Evolutionary conservation across 345 rosid genomes (phyloP).

Genomic region (Pugionium cornutum): DNA sequence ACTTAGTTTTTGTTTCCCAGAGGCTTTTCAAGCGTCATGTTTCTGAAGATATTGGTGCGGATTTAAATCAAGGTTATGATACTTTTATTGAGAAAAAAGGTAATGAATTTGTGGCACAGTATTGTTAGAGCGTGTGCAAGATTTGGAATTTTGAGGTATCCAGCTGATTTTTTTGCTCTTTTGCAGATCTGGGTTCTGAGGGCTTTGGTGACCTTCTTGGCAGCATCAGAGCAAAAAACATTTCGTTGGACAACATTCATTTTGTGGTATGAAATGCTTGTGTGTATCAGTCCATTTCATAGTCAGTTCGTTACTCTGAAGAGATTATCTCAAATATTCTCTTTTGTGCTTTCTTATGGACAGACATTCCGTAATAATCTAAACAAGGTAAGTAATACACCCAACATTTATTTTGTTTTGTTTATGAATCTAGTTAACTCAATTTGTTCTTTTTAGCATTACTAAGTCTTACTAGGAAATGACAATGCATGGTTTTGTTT

Average conservation of each 20-base stretch:
- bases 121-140: constrained; percentile 5
- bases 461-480: background rate
- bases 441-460: background rate
- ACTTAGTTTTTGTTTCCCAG: constrained; percentile 44
- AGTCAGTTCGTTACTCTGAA: constrained; percentile 6
- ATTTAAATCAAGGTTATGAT: constrained; percentile 89
- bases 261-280: constrained; percentile 70
- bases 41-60: constrained; percentile 83
- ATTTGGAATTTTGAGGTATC: constrained; percentile 16
- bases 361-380: constrained; percentile 95
- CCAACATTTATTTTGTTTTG: constrained; percentile 1
- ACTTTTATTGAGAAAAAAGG: constrained; percentile 81
- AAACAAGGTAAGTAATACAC: constrained; percentile 67
- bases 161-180: constrained; percentile 29
- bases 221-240: constrained; percentile 77
- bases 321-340: constrained; percentile 36
- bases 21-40: constrained; percentile 85
- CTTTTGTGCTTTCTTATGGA: constrained; percentile 19
- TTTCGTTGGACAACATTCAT: constrained; percentile 88
- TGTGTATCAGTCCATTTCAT: constrained; percentile 20
- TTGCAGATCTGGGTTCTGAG: constrained; percentile 80
- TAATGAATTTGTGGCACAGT: constrained; percentile 44
- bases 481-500: background rate
- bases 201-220: constrained; percentile 89
- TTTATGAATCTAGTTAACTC: background rate